A percentile compares a stretch with the other conserved stretches of the same genome.
Conservation (phyloP, 179 eudicot genomes). For the Carnegiea gigantea region DNA sequence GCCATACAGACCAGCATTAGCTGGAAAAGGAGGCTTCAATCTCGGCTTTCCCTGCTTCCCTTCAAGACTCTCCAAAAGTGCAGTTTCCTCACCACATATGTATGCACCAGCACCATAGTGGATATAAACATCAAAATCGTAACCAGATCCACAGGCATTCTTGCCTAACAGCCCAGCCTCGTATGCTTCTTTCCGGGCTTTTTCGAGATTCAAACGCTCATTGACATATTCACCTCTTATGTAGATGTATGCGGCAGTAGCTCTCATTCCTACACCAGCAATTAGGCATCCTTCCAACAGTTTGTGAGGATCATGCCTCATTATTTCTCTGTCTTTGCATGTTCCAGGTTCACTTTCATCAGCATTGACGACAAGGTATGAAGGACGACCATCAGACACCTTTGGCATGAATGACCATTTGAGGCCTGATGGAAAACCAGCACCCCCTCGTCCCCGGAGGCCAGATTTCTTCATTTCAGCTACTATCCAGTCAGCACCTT, state of each 20-base stretch:
- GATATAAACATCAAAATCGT: slow-evolving; percentile 91
- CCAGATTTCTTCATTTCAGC: slow-evolving; percentile 94
- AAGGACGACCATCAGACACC: slow-evolving; percentile 88
- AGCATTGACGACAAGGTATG: slow-evolving; percentile 95
- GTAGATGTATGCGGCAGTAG: slow-evolving; percentile 89
- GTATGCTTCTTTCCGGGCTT: slow-evolving; percentile 88
- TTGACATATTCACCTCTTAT: slow-evolving; percentile 96
- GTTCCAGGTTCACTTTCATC: slow-evolving; percentile 99
- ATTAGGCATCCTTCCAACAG: slow-evolving; percentile 86
- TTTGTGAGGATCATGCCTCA: slow-evolving; percentile 97
- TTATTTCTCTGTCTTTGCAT: slow-evolving; percentile 93
- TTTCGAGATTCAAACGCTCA: slow-evolving; percentile 73
- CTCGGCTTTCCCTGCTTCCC: slow-evolving; percentile 98
- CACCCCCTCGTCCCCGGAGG: slow-evolving; percentile 98
- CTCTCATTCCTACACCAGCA: slow-evolving; percentile 98
- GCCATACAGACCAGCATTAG: slow-evolving; percentile 87
- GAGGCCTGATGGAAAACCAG: slow-evolving; percentile 98
- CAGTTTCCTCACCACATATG: slow-evolving; percentile 98
- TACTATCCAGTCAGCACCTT: slow-evolving; percentile 97
- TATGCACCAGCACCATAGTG: slow-evolving; percentile 98
- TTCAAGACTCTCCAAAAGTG: slow-evolving; percentile 92
- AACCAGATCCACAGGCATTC: slow-evolving; percentile 97
- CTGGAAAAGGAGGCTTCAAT: slow-evolving; percentile 97
- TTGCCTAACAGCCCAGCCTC: slow-evolving; percentile 78
- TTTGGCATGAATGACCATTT: slow-evolving; percentile 99